These are phyloP conservation scores for Ogataea ganodermae DNA, from an alignment of 805 yeast species.

Conservation along the genomic window DNA sequence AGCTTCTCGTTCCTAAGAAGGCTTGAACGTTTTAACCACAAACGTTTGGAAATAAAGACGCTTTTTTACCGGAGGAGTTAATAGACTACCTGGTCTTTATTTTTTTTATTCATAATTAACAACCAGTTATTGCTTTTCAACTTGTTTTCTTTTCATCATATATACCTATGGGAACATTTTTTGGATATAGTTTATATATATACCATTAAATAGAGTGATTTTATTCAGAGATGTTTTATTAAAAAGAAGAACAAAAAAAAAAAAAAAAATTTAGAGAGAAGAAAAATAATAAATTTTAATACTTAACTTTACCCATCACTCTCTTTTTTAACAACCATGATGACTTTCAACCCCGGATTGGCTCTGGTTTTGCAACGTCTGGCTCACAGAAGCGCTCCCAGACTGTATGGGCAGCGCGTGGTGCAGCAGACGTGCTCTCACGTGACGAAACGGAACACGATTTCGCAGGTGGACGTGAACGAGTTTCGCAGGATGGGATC, in stretches of 20 bases:
- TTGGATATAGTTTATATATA: slow-evolving; percentile 1
- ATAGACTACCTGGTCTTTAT: background rate
- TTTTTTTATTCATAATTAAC: slow-evolving; percentile 4
- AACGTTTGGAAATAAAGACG: slow-evolving; percentile 2
- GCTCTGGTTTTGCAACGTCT: no score
- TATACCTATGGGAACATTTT: slow-evolving; percentile 5
- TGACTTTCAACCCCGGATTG: no score
- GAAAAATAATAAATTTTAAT: no score
- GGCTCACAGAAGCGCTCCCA: no score
- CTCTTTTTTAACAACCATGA: no score
- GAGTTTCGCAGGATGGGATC: background rate
- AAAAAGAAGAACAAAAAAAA: no score
- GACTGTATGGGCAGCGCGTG: background rate
- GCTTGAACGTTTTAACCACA: slow-evolving; percentile 1
- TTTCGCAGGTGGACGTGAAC: background rate
- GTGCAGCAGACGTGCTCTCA: background rate
- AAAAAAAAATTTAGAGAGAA: background rate
- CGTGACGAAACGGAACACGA: background rate
- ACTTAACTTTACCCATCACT: no score
- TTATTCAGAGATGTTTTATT: background rate
- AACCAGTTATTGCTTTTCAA: slow-evolving; percentile 2
- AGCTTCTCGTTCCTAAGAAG: slow-evolving; percentile 29
- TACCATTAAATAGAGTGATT: slow-evolving; percentile 1
- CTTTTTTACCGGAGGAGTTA: background rate
- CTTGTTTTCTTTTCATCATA: slow-evolving; percentile 1